Conservation (phyloP, 805 yeast species). For the Yamadazyma philogaea region DNA sequence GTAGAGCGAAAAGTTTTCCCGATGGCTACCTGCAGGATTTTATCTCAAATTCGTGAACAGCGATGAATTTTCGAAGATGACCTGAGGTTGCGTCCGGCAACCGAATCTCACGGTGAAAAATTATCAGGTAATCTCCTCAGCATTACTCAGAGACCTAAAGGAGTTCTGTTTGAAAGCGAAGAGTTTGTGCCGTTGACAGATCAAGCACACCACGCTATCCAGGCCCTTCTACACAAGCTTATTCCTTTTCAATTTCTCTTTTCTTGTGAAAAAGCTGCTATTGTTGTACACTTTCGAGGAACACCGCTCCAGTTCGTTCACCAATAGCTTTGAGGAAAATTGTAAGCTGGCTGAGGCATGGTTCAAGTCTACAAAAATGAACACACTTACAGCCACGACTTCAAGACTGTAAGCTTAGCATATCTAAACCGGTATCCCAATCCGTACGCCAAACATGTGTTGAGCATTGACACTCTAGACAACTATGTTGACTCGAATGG, state of each 20-base stretch:
- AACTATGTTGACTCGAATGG: constrained; percentile 59
- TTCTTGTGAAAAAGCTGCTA: too few relatives aligned
- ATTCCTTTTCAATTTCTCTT: too few relatives aligned
- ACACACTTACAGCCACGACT: constrained; percentile 44
- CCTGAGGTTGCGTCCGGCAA: neutral
- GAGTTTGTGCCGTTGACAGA: neutral
- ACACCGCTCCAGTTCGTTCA: too few relatives aligned
- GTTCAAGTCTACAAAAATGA: constrained; percentile 34
- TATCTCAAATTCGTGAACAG: too few relatives aligned
- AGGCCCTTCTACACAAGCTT: too few relatives aligned
- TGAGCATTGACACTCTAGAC: constrained; percentile 75
- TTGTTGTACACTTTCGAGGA: too few relatives aligned
- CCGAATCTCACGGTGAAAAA: constrained; percentile 2
- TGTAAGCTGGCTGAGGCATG: constrained; percentile 19
- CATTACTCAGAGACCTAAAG: neutral
- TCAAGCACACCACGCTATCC: too few relatives aligned
- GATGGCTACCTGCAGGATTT: too few relatives aligned
- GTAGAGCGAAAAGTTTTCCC: too few relatives aligned
- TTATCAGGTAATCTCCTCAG: neutral
- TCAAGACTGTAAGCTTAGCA: constrained; percentile 71
- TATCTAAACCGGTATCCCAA: constrained; percentile 61
- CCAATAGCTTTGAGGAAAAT: constrained; percentile 2
- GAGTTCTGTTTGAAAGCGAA: neutral
- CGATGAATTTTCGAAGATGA: too few relatives aligned
- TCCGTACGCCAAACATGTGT: constrained; percentile 83